Conservation (phyloP, 164 flowering plant genomes). For the Kingdonia uniflora region DNA sequence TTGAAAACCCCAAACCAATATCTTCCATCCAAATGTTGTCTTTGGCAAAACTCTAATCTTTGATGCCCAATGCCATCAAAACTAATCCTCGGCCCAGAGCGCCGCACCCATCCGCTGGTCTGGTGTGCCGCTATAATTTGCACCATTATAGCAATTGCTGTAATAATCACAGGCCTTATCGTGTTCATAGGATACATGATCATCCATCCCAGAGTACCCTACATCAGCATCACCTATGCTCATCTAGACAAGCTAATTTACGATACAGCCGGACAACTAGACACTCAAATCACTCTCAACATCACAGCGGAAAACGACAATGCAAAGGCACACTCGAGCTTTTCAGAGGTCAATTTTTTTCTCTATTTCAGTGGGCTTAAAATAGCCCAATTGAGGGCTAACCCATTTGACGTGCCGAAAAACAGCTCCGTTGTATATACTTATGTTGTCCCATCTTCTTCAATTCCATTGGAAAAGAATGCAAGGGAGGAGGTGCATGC, state of each 20-base stretch:
- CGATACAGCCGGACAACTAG: constrained; percentile 29
- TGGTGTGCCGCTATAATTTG: constrained; percentile 61
- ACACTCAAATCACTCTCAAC: constrained; percentile 27
- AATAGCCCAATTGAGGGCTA: constrained; percentile 34
- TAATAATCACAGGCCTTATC: constrained; percentile 48
- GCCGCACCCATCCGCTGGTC: constrained; percentile 33
- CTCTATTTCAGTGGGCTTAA: constrained; percentile 30
- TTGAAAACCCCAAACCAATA: constrained; percentile 2
- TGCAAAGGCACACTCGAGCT: constrained; percentile 47
- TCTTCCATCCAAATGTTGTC: constrained; percentile 14
- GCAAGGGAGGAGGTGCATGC: constrained; percentile 23
- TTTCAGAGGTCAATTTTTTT: constrained; percentile 26
- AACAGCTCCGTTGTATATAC: constrained; percentile 27
- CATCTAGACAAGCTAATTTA: constrained; percentile 34
- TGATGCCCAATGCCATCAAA: constrained; percentile 20
- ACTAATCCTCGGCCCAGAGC: constrained; percentile 12
- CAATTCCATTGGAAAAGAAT: constrained; percentile 35
- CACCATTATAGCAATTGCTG: constrained; percentile 39
- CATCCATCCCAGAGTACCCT: constrained; percentile 53
- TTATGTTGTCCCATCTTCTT: constrained; percentile 25
- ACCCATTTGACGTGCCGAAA: constrained; percentile 41
- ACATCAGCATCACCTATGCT: constrained; percentile 34
- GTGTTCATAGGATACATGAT: constrained; percentile 54
- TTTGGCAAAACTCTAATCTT: constrained; percentile 2
- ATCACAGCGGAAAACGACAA: constrained; percentile 58